Conservation (phyloP, 768 basidiomycete species). For the Epithele typhae region DNA sequence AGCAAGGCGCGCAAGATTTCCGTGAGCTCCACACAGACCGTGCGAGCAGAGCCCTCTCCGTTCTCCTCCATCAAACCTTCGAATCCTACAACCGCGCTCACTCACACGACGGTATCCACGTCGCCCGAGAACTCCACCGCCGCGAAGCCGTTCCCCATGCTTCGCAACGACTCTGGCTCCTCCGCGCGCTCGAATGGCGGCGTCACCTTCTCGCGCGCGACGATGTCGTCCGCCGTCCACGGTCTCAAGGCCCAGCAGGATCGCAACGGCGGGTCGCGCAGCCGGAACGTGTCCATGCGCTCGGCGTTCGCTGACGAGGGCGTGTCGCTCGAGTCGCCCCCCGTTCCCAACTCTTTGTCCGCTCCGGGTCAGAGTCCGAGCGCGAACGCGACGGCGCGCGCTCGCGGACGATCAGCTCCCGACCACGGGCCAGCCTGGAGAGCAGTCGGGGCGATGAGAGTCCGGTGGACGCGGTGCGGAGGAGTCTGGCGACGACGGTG, state of each 20-base stretch:
- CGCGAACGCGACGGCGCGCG: conserved; percentile 35
- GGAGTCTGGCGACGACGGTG: conserved; percentile 31
- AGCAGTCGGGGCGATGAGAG: conserved; percentile 32
- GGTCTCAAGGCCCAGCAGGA: conserved; percentile 53
- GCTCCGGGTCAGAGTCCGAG: conserved; percentile 51
- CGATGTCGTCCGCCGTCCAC: conserved; percentile 44
- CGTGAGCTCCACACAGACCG: conserved; percentile 38
- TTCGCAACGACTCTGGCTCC: conserved; percentile 46
- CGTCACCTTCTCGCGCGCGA: conserved; percentile 64
- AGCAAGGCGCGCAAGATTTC: conserved; percentile 41
- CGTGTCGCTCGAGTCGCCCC: conserved; percentile 19
- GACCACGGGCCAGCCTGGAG: conserved; percentile 44
- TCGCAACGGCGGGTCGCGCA: conserved; percentile 31
- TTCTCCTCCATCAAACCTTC: conserved; percentile 49
- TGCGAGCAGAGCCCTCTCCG: conserved; percentile 36
- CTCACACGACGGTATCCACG: conserved; percentile 58
- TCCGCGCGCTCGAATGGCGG: conserved; percentile 35
- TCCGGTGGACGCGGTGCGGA: conserved; percentile 7
- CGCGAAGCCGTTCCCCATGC: conserved; percentile 26
- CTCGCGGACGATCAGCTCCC: conserved; percentile 34
- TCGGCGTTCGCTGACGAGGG: conserved; percentile 22
- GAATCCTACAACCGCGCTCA: conserved; percentile 63
- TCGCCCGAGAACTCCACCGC: conserved; percentile 15
- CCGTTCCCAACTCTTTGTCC: conserved; percentile 24
- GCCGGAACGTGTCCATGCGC: conserved; percentile 33